Evolutionary conservation across 1,284 basidiomycete species (phyloP).

Genomic region (Cutaneotrichosporon mucoides): DNA sequence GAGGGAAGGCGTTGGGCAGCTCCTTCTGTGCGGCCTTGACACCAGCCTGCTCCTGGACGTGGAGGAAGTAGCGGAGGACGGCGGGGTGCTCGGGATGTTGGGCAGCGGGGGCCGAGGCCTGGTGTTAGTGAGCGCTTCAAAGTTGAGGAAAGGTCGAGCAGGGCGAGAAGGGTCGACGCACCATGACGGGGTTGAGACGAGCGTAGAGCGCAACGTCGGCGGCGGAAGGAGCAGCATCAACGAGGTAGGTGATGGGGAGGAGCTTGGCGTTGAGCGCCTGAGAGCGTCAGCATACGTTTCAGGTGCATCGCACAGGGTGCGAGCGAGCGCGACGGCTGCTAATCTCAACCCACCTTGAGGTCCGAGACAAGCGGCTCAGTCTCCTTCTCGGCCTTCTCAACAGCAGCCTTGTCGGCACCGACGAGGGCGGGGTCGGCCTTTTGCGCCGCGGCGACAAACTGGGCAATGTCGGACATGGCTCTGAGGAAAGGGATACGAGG

Average conservation of each 20-base stretch:
- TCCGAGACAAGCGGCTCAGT: slow-evolving; percentile 37
- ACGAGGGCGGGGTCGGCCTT: slow-evolving; percentile 40
- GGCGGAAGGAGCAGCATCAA: slow-evolving; percentile 70
- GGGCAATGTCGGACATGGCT: slow-evolving; percentile 37
- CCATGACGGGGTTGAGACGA: slow-evolving; percentile 70
- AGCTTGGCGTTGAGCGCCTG: slow-evolving; percentile 72
- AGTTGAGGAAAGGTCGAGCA: background rate
- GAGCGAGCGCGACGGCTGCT: background rate
- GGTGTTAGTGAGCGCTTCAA: slow-evolving; percentile 2
- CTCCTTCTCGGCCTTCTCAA: slow-evolving; percentile 35
- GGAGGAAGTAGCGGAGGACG: slow-evolving; percentile 87
- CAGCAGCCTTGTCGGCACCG: slow-evolving; percentile 39
- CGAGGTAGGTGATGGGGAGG: slow-evolving; percentile 71
- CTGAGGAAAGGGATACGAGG: slow-evolving; percentile 10
- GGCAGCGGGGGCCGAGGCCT: slow-evolving; percentile 47
- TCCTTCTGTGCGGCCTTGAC: slow-evolving; percentile 43
- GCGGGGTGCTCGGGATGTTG: slow-evolving; percentile 73
- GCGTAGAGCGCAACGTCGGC: slow-evolving; percentile 83
- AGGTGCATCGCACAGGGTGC: background rate
- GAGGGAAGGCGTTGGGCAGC: slow-evolving; percentile 53
- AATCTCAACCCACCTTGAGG: slow-evolving; percentile 31
- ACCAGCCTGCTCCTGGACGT: slow-evolving; percentile 71
- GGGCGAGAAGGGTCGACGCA: slow-evolving; percentile 50
- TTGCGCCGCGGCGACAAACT: slow-evolving; percentile 42
- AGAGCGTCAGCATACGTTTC: background rate